Evolutionary conservation across 1,284 basidiomycete genomes (phyloP), one percentile per base, ranked within the genome.

Genomic region (Dichomitus squalens): DNA sequence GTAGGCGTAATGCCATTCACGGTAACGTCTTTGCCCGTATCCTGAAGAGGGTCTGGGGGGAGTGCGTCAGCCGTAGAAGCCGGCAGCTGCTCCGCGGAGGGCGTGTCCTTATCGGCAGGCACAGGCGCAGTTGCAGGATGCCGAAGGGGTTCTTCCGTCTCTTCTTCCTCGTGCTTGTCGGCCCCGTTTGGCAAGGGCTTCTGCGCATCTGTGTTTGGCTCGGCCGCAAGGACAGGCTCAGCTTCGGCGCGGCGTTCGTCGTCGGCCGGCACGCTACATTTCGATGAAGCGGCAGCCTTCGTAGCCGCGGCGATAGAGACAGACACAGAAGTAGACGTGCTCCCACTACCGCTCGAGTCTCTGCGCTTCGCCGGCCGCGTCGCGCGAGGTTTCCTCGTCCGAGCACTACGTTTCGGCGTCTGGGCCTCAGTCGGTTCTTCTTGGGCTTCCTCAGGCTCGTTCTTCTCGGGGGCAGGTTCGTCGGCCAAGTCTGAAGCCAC

Each of bases 301-400:
- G 46, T 51, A 48, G 62, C 61, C 20, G 65, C 66, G 3, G 69
- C 71, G 14, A 71, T 68, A 4, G 72, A 70, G 9, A 69, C 66
- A 0, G 72, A 73, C 12, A 68, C 67, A 1, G 70, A 70, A 0
- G 70, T 74, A 29, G 65, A 63, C 21, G 70, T 71, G 27, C 61
- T 70, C 46, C 70, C 72, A 55, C 71, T 73, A 3, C 68, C 70
- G 39, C 70, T 74, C 14, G 72, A 72, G 33, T 64, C 66, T 52
- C 68, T 65, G 39, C 71, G 61, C 53, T 63, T 66, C 18, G 60
- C 48, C 27, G 63, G 53, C 1, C 61, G 52, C 4, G 29, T 14
- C 7, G 64, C 57, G 33, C 64, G 65, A n/a, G 64, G 57, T 52
- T 66, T 67, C 43, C 71, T 60, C 31, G 69, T 63, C 21, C 73